Conservation (phyloP, 805 yeast genomes). For the Kodamaea nitidulidarum region DNA sequence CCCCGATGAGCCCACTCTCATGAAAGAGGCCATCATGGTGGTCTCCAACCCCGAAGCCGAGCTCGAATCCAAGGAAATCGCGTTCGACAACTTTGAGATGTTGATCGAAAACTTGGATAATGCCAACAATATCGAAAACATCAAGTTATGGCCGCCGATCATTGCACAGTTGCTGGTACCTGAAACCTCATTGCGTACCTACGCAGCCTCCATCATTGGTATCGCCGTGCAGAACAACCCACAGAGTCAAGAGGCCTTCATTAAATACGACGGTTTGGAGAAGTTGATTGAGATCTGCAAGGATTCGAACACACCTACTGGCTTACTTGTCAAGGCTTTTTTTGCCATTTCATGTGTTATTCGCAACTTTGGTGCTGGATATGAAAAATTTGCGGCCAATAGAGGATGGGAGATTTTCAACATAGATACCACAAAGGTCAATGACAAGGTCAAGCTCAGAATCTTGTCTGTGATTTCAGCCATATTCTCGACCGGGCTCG, state of each 20-base stretch:
- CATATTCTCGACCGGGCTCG: slow-evolving; percentile 49
- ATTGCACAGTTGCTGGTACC: slow-evolving; percentile 48
- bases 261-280: slow-evolving; percentile 48
- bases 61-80: slow-evolving; percentile 61
- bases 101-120: slow-evolving; percentile 89
- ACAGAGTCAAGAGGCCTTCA: slow-evolving; percentile 64
- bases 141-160: slow-evolving; percentile 75
- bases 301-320: slow-evolving; percentile 13
- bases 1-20: slow-evolving; percentile 83
- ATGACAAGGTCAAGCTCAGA: slow-evolving; percentile 48
- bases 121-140: slow-evolving; percentile 84
- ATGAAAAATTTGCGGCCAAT: slow-evolving; percentile 47
- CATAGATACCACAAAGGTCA: slow-evolving; percentile 24
- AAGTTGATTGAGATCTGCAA: slow-evolving; percentile 42
- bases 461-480: slow-evolving; percentile 57
- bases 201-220: slow-evolving; percentile 73
- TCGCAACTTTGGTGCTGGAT: slow-evolving; percentile 62
- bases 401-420: slow-evolving; percentile 57
- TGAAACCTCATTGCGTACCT: slow-evolving; percentile 42
- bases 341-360: slow-evolving; percentile 74
- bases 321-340: slow-evolving; percentile 47
- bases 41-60: slow-evolving; percentile 55
- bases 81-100: slow-evolving; percentile 91
- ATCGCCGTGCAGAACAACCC: slow-evolving; percentile 92
- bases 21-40: slow-evolving; percentile 71